These are phyloP conservation scores for Jasminum sambac DNA, from an alignment of 257 asterid species.

Conservation along the genomic window DNA sequence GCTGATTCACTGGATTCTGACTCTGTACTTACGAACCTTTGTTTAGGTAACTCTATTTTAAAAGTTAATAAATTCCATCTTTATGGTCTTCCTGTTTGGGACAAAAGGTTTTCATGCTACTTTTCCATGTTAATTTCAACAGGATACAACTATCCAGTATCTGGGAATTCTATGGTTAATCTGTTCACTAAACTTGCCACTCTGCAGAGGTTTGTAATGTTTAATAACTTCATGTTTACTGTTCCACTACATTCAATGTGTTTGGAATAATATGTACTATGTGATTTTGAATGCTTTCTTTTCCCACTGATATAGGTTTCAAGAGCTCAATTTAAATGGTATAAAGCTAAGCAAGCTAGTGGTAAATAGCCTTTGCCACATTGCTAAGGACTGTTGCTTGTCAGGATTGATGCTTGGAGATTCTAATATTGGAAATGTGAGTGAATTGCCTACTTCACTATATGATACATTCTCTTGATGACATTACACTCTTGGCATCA, in stretches of 20 bases:
- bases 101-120: background rate
- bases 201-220: slow-evolving; percentile 47
- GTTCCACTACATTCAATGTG: slow-evolving; percentile 19
- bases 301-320: slow-evolving; percentile 53
- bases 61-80: background rate
- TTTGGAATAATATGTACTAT: slow-evolving; percentile 13
- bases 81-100: background rate
- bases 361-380: slow-evolving; percentile 71
- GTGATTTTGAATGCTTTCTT: slow-evolving; percentile 9
- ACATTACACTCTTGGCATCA: slow-evolving; percentile 2
- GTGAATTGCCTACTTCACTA: slow-evolving; percentile 26
- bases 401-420: slow-evolving; percentile 79
- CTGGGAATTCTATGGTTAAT: slow-evolving; percentile 59
- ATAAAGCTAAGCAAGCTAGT: slow-evolving; percentile 81
- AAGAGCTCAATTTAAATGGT: slow-evolving; percentile 76
- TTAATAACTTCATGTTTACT: slow-evolving; percentile 10
- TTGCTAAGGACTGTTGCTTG: slow-evolving; percentile 61
- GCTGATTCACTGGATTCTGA: slow-evolving; percentile 80
- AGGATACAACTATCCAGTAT: slow-evolving; percentile 74
- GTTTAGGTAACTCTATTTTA: slow-evolving; percentile 51
- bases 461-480: slow-evolving; percentile 10
- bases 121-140: slow-evolving; percentile 29
- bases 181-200: slow-evolving; percentile 68
- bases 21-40: slow-evolving; percentile 70
- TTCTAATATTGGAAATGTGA: slow-evolving; percentile 76